Evolutionary conservation across 768 basidiomycete species (phyloP), one percentile per base, ranked within the genome.

Genomic region (Leucogyrophana mollusca): DNA sequence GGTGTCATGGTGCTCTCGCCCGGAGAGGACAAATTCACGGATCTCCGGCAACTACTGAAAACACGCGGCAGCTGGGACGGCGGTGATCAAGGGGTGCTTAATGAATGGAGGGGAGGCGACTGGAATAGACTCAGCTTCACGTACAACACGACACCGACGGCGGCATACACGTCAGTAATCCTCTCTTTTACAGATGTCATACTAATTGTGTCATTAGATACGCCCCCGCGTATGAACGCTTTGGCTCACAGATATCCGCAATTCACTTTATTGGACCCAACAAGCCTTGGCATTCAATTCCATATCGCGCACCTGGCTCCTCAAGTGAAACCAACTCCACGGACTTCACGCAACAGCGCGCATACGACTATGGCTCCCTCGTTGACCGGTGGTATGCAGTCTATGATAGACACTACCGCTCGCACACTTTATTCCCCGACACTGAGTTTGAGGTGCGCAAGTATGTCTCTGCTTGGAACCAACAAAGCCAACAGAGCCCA

Each of bases 111-210:
- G 54, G 83, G 85, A 24, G 65, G 64, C 16, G 66, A 90, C 60
- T 99, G 96, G 96, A 82, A 96, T 57, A 79, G 93, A 56, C 83
- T 99, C 55, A 93, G 93, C 63, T 99, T 98, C 69, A 91, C 85
- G 34, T 99, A 96, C 72, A 99, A 99, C 67, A 96, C 94, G 13
- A 98, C 96, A 3, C 96, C 96, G 14, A 93, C 93, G 11, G 93
- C 95, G 48, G 92, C 87, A 44, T 98, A 98, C 72, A 94, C 91
- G 87, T 94, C 59, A 74, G 90, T 81, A 25, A 46, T 51, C 45
- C 35, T 20, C 47, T 37, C 56, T 54, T 23, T 54, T 43, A 39
- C 20, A 51, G 58, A 52, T 57, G 38, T 50, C 54, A 50, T 57
- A 47, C 61, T 64, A 53, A 57, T 53, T 24, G 40, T 45, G 46